Evolutionary conservation across 495 filamentous ascomycete genomes (phyloP).

Genomic region (Sphaerosporella brunnea): DNA sequence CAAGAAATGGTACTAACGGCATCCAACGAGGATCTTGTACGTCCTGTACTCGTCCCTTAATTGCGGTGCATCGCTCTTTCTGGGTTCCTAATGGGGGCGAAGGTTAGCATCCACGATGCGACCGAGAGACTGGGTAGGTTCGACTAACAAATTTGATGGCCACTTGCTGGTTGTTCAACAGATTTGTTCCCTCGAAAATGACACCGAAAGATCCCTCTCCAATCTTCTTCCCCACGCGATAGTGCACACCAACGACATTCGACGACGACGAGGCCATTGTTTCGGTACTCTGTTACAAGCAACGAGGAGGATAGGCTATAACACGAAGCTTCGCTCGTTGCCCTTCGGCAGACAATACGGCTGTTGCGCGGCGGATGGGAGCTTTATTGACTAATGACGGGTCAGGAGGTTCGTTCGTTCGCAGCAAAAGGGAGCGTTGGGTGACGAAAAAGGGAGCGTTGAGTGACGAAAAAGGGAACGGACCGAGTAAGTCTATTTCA

Average conservation of each 20-base stretch:
- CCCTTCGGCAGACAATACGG: too few relatives aligned
- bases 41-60: constrained; percentile 97
- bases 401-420: too few relatives aligned
- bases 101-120: neutral
- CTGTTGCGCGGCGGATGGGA: too few relatives aligned
- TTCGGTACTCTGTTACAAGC: constrained; percentile 11
- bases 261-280: constrained; percentile 83
- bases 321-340: neutral
- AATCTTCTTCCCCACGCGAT: constrained; percentile 98
- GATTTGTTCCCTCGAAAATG: constrained; percentile 96
- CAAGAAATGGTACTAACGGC: constrained; percentile 51
- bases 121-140: neutral
- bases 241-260: constrained; percentile 98
- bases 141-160: constrained; percentile 95
- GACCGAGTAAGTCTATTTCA: too few relatives aligned
- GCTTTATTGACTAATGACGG: too few relatives aligned
- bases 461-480: too few relatives aligned
- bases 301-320: neutral
- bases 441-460: too few relatives aligned
- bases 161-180: constrained; percentile 97
- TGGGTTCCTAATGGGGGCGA: constrained; percentile 55
- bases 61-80: constrained; percentile 97
- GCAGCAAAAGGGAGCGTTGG: too few relatives aligned
- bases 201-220: constrained; percentile 98
- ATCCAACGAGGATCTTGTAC: constrained; percentile 98